Conservation (phyloP, 2,329 filamentous ascomycete species). For the Pseudogymnoascus sp. region DNA sequence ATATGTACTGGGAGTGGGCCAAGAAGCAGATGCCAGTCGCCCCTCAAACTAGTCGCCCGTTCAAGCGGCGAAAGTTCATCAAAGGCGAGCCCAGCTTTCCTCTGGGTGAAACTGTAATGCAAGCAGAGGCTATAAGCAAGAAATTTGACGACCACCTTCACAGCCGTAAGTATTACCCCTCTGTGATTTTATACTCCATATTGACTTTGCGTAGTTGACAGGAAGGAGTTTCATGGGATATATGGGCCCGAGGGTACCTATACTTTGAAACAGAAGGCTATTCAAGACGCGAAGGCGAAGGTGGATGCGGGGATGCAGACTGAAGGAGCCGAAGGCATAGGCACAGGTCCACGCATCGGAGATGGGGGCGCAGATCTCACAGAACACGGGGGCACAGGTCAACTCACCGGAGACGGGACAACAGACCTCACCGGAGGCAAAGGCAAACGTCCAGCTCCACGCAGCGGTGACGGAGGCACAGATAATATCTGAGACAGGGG, state of each 20-base stretch:
- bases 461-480: neutral
- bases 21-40: neutral
- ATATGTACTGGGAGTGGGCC: neutral
- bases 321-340: too few relatives aligned
- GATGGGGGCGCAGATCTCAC: neutral
- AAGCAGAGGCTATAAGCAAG: neutral
- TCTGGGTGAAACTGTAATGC: neutral
- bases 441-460: neutral
- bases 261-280: neutral
- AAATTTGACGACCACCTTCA: neutral
- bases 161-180: neutral
- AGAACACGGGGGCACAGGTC: neutral
- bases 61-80: neutral
- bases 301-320: neutral
- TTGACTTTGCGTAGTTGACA: neutral
- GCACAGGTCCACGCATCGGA: neutral
- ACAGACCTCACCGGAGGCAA: neutral
- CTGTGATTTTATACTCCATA: neutral
- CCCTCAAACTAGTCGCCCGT: neutral
- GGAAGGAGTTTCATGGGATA: neutral
- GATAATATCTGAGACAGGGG: neutral
- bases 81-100: neutral
- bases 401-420: neutral
- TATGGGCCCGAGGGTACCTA: neutral
- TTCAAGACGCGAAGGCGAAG: neutral